Evolutionary conservation across 2,329 filamentous ascomycete genomes (phyloP), one percentile per base, ranked within the genome.

Genomic region (Bipolaris cookei): DNA sequence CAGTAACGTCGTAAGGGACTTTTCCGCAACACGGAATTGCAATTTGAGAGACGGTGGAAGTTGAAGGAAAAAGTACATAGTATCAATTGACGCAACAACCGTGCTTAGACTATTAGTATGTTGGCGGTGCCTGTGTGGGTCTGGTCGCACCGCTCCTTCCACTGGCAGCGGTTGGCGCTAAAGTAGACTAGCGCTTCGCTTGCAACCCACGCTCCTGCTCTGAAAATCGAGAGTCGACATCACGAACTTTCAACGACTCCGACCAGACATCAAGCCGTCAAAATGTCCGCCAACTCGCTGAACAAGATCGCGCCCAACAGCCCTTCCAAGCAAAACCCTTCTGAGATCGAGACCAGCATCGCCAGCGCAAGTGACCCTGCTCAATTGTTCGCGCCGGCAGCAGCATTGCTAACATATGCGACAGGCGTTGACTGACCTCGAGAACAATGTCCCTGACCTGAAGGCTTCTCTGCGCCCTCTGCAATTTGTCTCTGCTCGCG

Each of bases 251-350:
- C 61, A 64, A 62, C 60, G 59, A 62, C 57, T 55, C 58, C 59
- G 63, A 70, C 66, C 69, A 67, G 59, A 72, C 67, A 48, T 62
- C 51, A 62, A 62, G 65, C 68, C 78, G 81, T 81, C 82, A 86
- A 76, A 77, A 88, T 88, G 86, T 82, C 80, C 77, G 54, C 54
- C 55, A 73, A 76, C 70, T 84, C 90, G 82, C 86, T 91, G 80
- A 97, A 97, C 90, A 98, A 98, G 92, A 98, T 98, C 83, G 92
- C 93, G 80, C 82, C 88, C 81, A 97, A 95, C 89, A 96, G 91
- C 90, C 90, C 94, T 74, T 97, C 94, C 84, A 88, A 92, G 86
- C 87, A 90, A 82, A 96, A 89, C 84, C 95, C 95, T 74, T 96
- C 92, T 73, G 95, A 99, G 90, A 90, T 98, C 76, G 95, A 99